These are phyloP conservation scores for Trichoderma sp. DNA, from an alignment of 2,329 filamentous ascomycete genomes.

Conservation along the genomic window DNA sequence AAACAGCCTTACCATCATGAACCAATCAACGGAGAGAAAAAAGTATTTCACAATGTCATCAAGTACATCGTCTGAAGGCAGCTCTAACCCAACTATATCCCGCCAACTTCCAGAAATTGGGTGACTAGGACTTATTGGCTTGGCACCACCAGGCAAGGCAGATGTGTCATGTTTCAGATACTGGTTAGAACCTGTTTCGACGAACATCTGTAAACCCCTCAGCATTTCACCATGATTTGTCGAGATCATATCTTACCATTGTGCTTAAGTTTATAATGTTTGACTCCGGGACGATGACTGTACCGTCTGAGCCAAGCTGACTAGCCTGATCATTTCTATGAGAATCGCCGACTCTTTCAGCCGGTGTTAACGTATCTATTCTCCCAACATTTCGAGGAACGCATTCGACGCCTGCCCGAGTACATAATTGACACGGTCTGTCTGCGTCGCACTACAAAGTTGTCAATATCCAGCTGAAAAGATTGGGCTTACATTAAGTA, in stretches of 20 bases:
- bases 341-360: neutral
- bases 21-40: neutral
- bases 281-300: neutral
- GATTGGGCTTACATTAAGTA: neutral
- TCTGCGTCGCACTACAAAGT: neutral
- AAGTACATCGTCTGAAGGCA: neutral
- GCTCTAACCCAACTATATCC: neutral
- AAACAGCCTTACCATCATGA: neutral
- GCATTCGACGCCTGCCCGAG: neutral
- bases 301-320: neutral
- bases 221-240: neutral
- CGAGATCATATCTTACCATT: neutral
- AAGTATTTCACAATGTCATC: neutral
- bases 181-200: neutral
- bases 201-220: neutral
- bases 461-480: neutral
- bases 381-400: neutral
- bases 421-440: neutral
- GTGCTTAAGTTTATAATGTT: neutral
- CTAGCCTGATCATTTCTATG: neutral
- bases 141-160: neutral
- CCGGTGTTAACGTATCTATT: neutral
- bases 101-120: neutral
- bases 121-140: neutral
- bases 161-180: neutral